A percentile compares a stretch with the other conserved stretches of the same genome.
phyloP scores from a whole-genome alignment of 176 grass and related monocot genomes.

The Paspalum vaginatum region DNA sequence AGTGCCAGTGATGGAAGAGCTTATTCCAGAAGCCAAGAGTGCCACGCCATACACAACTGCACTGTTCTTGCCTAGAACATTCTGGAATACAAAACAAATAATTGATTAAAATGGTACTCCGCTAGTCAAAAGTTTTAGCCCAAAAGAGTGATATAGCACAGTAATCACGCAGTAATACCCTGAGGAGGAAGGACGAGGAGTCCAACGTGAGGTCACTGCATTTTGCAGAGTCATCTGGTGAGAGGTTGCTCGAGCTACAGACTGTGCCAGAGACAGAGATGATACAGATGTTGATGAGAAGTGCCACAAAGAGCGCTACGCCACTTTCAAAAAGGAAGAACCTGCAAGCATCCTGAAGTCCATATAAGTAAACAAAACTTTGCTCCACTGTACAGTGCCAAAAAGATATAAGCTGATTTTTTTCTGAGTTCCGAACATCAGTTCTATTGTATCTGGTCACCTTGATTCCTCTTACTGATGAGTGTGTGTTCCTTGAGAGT shows the following conservation, averaged over 20 bases:
- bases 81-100: conserved; percentile 46
- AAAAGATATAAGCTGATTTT: background rate
- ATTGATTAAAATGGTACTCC: background rate
- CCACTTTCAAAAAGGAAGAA: conserved; percentile 77
- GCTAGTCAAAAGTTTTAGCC: background rate
- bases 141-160: background rate
- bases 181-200: conserved; percentile 72
- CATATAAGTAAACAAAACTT: background rate
- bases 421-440: background rate
- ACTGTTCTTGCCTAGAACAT: conserved; percentile 69
- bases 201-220: conserved; percentile 61
- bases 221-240: conserved; percentile 37
- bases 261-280: conserved; percentile 58
- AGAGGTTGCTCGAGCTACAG: conserved; percentile 48
- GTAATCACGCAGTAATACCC: conserved; percentile 36
- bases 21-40: conserved; percentile 75
- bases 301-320: conserved; percentile 67
- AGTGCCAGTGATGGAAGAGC: conserved; percentile 79
- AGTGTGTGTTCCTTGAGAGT: conserved; percentile 71
- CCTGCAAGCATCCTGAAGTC: conserved; percentile 59
- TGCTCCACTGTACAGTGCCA: background rate
- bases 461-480: conserved; percentile 83
- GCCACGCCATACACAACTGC: conserved; percentile 64
- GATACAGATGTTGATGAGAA: conserved; percentile 74
- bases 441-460: conserved; percentile 21